These are phyloP conservation scores for Diversispora epigaea DNA, from an alignment of 192 early-diverging fungal species.

Conservation along the genomic window DNA sequence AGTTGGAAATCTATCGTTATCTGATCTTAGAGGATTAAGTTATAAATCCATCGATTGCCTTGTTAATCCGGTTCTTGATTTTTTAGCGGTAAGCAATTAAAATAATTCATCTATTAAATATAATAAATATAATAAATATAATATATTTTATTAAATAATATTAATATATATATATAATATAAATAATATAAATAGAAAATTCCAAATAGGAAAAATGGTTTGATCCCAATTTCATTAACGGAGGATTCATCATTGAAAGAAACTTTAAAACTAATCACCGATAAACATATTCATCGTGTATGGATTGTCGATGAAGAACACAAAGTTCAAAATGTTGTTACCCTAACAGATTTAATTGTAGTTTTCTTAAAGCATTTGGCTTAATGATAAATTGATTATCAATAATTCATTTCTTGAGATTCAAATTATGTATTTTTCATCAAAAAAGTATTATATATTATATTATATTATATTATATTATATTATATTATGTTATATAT, in stretches of 20 bases:
- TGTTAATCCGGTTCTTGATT: constrained; percentile 49
- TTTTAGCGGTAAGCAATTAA: constrained; percentile 45
- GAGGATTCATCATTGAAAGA: constrained; percentile 39
- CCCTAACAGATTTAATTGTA: constrained; percentile 57
- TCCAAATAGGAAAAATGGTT: constrained; percentile 6
- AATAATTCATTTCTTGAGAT: too few species aligned
- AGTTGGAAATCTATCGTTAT: constrained; percentile 47
- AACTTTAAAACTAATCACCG: constrained; percentile 43
- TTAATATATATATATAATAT: neutral
- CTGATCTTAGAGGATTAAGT: constrained; percentile 54
- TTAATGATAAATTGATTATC: too few species aligned
- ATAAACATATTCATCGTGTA: constrained; percentile 53
- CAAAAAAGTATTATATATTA: too few species aligned
- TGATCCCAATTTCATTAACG: constrained; percentile 29
- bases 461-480: too few species aligned
- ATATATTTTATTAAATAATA: neutral
- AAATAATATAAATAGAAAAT: neutral
- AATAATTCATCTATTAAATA: neutral
- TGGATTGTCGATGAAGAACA: constrained; percentile 52
- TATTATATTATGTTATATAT: too few species aligned
- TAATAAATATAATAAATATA: neutral
- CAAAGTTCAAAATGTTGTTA: constrained; percentile 53
- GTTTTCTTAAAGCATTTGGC: neutral
- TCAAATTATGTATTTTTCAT: too few species aligned
- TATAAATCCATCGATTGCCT: constrained; percentile 46